Evolutionary conservation across 805 yeast genomes (phyloP).

Genomic region (Teunomyces barrocoloradensis): DNA sequence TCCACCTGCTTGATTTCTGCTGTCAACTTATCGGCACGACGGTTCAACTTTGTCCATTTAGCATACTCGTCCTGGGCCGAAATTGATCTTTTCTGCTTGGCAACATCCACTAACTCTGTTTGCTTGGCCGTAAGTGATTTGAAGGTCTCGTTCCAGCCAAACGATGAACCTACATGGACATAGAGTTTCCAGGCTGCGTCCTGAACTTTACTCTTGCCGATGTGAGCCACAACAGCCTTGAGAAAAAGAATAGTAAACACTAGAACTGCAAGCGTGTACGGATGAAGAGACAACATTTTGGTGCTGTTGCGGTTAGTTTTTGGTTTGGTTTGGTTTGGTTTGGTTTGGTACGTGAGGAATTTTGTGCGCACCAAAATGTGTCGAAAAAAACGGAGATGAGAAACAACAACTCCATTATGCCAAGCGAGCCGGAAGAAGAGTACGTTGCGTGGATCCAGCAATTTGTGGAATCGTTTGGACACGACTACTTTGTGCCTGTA

Average conservation of each 20-base stretch:
- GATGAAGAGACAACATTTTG: constrained; percentile 27
- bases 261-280: constrained; percentile 31
- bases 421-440: constrained; percentile 49
- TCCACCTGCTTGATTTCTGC: constrained; percentile 48
- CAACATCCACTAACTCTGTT: constrained; percentile 45
- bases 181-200: constrained; percentile 40
- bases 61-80: constrained; percentile 95
- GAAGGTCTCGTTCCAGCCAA: constrained; percentile 30
- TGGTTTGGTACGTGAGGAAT: background rate
- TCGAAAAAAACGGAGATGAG: background rate
- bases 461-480: constrained; percentile 75
- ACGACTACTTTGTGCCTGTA: constrained; percentile 90
- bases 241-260: constrained; percentile 36
- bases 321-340: no score
- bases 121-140: constrained; percentile 25
- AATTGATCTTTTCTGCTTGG: constrained; percentile 54
- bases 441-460: constrained; percentile 79
- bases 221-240: constrained; percentile 31
- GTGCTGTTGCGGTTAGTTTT: background rate
- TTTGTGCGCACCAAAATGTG: background rate
- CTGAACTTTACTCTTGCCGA: constrained; percentile 36
- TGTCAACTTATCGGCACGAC: constrained; percentile 59
- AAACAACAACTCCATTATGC: constrained; percentile 21
- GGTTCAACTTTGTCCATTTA: constrained; percentile 88
- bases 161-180: constrained; percentile 27